Percentiles rank a stretch among this genome's conserved stretches.
phyloP scores from a whole-genome alignment of 83 land plant genomes.

The Isoetes engelmannii region DNA sequence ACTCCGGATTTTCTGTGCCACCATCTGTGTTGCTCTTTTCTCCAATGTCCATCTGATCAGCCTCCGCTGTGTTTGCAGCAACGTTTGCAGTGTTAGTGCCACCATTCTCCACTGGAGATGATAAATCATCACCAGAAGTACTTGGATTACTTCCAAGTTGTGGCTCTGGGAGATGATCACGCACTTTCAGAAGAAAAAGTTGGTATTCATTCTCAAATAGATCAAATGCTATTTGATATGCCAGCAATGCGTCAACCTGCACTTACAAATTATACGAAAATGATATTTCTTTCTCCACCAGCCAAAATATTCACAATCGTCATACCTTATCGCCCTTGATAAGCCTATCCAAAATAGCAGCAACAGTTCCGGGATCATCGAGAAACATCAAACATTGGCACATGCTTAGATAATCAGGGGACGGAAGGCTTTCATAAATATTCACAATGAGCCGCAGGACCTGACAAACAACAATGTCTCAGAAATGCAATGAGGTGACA shows the following conservation, averaged over 20 bases:
- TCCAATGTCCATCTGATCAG: neutral
- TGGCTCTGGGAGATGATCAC: constrained; percentile 54
- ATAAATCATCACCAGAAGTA: neutral
- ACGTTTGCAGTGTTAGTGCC: too few species aligned
- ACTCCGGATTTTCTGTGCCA: neutral
- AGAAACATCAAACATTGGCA: constrained; percentile 96
- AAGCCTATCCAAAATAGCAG: constrained; percentile 58
- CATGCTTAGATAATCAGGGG: constrained; percentile 85
- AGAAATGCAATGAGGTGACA: neutral
- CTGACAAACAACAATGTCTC: constrained; percentile 23
- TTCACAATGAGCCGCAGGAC: constrained; percentile 75
- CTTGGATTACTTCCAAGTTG: constrained; percentile 15
- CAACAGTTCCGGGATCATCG: constrained; percentile 76
- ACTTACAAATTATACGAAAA: constrained; percentile 4
- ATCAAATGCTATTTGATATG: constrained; percentile 92
- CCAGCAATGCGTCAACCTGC: constrained; percentile 67
- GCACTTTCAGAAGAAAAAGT: constrained; percentile 64
- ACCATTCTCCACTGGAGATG: neutral
- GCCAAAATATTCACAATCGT: neutral
- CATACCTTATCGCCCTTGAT: constrained; percentile 45
- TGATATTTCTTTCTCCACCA: neutral
- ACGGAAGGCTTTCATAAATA: constrained; percentile 52
- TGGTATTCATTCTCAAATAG: constrained; percentile 85
- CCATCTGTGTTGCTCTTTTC: neutral
- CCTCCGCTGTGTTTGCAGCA: neutral